phyloP scores from a whole-genome alignment of 1,139 yeast genomes.

The Hemisphaericaspora xylanilytica region DNA sequence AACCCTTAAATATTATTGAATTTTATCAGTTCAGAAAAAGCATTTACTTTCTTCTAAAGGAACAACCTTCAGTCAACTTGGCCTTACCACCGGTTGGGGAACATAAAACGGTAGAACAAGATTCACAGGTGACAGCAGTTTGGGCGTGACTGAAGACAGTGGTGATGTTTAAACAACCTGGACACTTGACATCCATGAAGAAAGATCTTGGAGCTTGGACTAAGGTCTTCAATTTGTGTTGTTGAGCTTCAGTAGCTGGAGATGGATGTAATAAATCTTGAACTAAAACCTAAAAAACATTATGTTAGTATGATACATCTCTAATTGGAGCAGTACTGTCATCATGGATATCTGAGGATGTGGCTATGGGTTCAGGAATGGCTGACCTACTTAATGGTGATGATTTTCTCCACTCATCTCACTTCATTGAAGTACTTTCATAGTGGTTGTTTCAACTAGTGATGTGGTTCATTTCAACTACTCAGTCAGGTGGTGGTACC shows the following conservation, averaged over 20 bases:
- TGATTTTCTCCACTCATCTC: no score
- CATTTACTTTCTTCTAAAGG: conserved; percentile 96
- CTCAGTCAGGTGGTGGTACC: no score
- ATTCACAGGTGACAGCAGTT: conserved; percentile 99
- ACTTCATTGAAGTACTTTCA: no score
- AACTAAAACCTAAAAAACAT: conserved; percentile 71
- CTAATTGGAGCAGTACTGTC: no score
- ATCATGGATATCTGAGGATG: no score
- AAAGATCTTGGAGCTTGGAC: conserved; percentile 98
- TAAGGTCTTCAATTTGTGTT: conserved; percentile 96
- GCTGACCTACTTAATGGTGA: no score
- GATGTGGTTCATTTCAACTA: no score
- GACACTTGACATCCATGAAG: conserved; percentile 99
- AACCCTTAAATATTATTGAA: not conserved
- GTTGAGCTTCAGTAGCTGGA: conserved; percentile 92
- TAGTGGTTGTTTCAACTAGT: no score
- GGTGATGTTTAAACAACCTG: conserved; percentile 98
- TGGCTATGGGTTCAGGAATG: no score
- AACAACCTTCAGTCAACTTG: conserved; percentile 97
- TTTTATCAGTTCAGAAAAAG: no score
- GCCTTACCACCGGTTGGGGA: conserved; percentile 99
- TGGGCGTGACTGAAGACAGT: conserved; percentile 99
- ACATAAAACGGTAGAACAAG: conserved; percentile 97
- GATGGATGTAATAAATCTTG: conserved; percentile 97
- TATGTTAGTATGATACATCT: conserved; percentile 6